Evolutionary conservation across 345 rosid species (phyloP).

Genomic region (sweet orange (Citrus sinensis)): DNA sequence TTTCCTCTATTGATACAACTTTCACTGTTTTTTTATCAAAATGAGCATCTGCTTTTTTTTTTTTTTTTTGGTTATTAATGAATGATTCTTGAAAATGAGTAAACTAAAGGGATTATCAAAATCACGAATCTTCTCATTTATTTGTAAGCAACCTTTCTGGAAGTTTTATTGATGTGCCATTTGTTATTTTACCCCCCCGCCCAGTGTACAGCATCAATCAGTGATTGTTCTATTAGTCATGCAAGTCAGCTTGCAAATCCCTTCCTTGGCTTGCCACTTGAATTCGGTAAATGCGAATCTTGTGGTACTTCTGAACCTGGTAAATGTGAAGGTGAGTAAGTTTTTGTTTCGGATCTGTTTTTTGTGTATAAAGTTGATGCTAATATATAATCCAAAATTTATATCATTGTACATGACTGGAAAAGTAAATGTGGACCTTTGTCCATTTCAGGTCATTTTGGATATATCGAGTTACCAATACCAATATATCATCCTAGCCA

Average conservation of each 20-base stretch:
- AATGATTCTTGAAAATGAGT: not conserved
- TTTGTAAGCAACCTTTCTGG: not conserved
- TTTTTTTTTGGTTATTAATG: not conserved
- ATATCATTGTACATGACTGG: not conserved
- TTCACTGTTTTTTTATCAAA: not conserved
- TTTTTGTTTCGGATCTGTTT: not conserved
- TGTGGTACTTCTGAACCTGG: slow-evolving; percentile 85
- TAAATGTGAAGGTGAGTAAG: slow-evolving; percentile 74
- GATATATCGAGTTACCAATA: slow-evolving; percentile 74
- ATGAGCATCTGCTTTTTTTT: not conserved
- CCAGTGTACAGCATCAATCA: slow-evolving; percentile 68
- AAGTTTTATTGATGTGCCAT: not conserved
- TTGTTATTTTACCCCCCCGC: slow-evolving; percentile 3
- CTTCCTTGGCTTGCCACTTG: slow-evolving; percentile 88
- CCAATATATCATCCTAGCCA: slow-evolving; percentile 93
- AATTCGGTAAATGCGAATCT: slow-evolving; percentile 87
- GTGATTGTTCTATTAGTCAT: slow-evolving; percentile 67
- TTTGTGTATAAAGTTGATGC: not conserved
- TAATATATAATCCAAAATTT: not conserved
- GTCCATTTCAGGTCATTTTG: slow-evolving; percentile 79
- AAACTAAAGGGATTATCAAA: not conserved
- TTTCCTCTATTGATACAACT: not conserved
- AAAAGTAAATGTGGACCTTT: slow-evolving; percentile 1
- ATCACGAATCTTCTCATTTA: slow-evolving; percentile 8
- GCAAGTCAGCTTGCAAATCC: slow-evolving; percentile 75